These are phyloP conservation scores for Mortierella sp. DNA, from an alignment of 371 early-diverging fungal genomes.

Conservation along the genomic window DNA sequence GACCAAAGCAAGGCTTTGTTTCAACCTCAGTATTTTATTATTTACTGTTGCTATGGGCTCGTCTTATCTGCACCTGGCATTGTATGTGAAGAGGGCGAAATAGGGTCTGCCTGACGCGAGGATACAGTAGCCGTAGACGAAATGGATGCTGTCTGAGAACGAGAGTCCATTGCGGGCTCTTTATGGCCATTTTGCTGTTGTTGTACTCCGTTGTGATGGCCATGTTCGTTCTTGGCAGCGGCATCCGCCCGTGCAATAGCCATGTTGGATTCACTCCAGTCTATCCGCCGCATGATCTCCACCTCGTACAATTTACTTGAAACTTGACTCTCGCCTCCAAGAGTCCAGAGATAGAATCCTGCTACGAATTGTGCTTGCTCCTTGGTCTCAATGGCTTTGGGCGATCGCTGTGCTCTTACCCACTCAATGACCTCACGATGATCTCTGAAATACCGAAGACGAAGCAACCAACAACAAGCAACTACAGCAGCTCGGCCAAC, in stretches of 20 bases:
- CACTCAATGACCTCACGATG: slow-evolving; percentile 43
- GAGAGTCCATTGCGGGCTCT: not conserved
- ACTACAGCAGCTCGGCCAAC: slow-evolving; percentile 85
- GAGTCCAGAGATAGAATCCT: slow-evolving; percentile 41
- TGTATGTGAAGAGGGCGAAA: slow-evolving; percentile 13
- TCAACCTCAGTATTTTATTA: not conserved
- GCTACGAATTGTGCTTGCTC: slow-evolving; percentile 48
- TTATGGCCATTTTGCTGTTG: slow-evolving; percentile 5
- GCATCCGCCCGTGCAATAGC: slow-evolving; percentile 34
- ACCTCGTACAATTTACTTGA: slow-evolving; percentile 22
- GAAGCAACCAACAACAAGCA: slow-evolving; percentile 80
- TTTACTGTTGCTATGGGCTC: not conserved
- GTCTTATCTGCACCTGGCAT: not conserved
- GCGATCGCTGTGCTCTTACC: slow-evolving; percentile 46
- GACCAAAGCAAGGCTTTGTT: not conserved
- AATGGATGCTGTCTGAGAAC: slow-evolving; percentile 4
- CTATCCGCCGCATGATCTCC: slow-evolving; percentile 44
- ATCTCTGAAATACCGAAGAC: slow-evolving; percentile 37
- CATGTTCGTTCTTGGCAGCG: slow-evolving; percentile 14
- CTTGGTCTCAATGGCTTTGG: slow-evolving; percentile 52
- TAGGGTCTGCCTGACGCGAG: slow-evolving; percentile 19
- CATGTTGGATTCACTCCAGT: slow-evolving; percentile 36
- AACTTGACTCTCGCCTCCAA: slow-evolving; percentile 16
- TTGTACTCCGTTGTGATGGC: not conserved
- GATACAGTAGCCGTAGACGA: slow-evolving; percentile 29